Percentiles rank a stretch among this genome's conserved stretches.
phyloP scores from a whole-genome alignment of 164 flowering plant genomes.

The Tetracentron sinense region DNA sequence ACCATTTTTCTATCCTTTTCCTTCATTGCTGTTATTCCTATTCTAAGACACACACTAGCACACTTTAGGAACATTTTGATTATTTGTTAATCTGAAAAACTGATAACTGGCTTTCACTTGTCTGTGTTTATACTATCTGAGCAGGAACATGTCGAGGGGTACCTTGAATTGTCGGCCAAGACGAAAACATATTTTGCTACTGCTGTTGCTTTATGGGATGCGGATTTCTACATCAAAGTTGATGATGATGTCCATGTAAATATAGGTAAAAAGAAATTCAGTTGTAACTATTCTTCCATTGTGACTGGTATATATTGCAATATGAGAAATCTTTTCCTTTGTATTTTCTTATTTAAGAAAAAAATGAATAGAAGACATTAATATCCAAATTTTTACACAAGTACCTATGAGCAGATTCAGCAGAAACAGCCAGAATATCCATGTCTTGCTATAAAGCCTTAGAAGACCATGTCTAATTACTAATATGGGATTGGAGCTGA shows the following conservation, averaged over 20 bases:
- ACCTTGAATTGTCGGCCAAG: slow-evolving; percentile 72
- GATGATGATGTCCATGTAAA: slow-evolving; percentile 81
- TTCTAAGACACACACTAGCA: neutral
- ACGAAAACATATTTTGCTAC: slow-evolving; percentile 64
- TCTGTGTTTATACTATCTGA: slow-evolving; percentile 2
- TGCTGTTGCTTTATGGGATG: slow-evolving; percentile 68
- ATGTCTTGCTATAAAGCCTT: neutral
- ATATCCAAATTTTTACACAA: too few species aligned
- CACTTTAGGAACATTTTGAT: neutral
- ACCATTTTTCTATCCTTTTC: slow-evolving; percentile 5
- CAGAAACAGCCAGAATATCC: neutral
- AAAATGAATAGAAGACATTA: neutral
- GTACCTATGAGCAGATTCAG: too few species aligned
- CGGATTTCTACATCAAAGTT: slow-evolving; percentile 74
- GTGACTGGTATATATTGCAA: neutral
- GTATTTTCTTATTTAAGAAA: neutral
- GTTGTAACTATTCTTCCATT: neutral
- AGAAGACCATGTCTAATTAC: neutral
- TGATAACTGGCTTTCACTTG: neutral
- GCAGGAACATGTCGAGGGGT: slow-evolving; percentile 77
- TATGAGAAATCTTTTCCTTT: neutral
- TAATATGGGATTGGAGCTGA: neutral
- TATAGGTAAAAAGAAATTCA: slow-evolving; percentile 36
- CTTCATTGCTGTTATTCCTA: neutral
- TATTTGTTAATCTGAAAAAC: slow-evolving; percentile 9